These are phyloP conservation scores for Inga leiocalycina DNA, from an alignment of 306 rosid genomes.

Conservation along the genomic window DNA sequence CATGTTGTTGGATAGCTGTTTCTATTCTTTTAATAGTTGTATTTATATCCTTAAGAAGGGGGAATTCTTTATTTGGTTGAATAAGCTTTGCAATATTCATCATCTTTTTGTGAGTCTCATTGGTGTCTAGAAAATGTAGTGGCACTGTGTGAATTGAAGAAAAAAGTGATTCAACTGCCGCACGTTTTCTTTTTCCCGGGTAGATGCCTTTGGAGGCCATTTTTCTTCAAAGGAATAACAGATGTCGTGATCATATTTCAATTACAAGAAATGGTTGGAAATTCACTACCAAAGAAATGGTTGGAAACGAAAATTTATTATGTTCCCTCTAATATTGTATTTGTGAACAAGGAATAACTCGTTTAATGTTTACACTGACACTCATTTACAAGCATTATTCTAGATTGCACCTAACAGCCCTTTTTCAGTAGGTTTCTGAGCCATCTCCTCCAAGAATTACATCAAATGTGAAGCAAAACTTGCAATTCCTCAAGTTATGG, in stretches of 20 bases:
- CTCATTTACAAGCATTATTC: background rate
- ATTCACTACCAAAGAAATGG: too few relatives aligned
- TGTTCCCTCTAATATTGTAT: background rate
- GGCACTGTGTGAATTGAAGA: background rate
- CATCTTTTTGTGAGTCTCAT: background rate
- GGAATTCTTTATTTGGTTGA: background rate
- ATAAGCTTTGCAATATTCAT: background rate
- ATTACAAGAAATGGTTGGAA: too few relatives aligned
- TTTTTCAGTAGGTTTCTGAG: constrained; percentile 54
- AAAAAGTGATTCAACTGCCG: background rate
- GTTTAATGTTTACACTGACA: background rate
- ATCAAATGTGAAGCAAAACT: constrained; percentile 83
- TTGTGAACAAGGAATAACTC: background rate
- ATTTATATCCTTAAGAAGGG: background rate
- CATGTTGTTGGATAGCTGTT: background rate
- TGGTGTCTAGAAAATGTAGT: background rate
- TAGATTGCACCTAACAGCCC: constrained; percentile 1
- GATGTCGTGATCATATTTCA: background rate
- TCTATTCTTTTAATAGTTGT: background rate
- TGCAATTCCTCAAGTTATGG: constrained; percentile 74
- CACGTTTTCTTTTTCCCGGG: background rate
- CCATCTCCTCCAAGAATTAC: constrained; percentile 78
- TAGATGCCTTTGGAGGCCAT: background rate
- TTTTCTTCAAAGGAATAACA: background rate
- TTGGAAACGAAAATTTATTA: background rate